Conservation (phyloP, 2,329 filamentous ascomycete species). For the Phaeosphaeria sp. region DNA sequence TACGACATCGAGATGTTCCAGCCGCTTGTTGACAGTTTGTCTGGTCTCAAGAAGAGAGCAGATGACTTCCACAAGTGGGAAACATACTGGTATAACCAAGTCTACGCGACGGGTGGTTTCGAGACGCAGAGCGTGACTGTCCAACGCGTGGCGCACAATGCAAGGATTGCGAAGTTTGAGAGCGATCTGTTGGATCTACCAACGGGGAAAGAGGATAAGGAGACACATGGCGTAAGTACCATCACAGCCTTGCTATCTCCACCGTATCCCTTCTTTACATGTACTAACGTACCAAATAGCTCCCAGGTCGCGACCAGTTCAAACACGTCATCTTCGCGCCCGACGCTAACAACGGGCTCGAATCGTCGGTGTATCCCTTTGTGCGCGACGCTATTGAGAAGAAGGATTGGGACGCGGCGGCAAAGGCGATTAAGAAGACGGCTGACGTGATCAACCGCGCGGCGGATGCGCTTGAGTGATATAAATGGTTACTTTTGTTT, state of each 20-base stretch:
- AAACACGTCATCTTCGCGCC: constrained; percentile 93
- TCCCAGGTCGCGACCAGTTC: constrained; percentile 88
- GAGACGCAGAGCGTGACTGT: constrained; percentile 73
- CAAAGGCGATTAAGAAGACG: constrained; percentile 73
- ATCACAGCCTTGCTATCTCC: constrained; percentile 1
- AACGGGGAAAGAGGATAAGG: constrained; percentile 52
- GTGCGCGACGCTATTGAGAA: constrained; percentile 80
- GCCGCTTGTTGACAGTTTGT: constrained; percentile 68
- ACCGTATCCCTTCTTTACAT: background rate
- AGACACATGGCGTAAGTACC: constrained; percentile 67
- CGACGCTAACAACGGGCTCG: constrained; percentile 73
- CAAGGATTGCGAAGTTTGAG: constrained; percentile 81
- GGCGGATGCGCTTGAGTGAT: constrained; percentile 52
- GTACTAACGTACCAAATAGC: constrained; percentile 37
- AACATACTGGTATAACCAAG: constrained; percentile 73
- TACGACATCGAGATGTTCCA: constrained; percentile 59
- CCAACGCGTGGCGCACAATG: constrained; percentile 77
- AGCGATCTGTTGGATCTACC: constrained; percentile 80
- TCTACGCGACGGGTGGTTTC: constrained; percentile 75
- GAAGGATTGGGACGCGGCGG: constrained; percentile 72
- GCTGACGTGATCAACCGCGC: constrained; percentile 71
- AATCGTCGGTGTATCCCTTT: constrained; percentile 75
- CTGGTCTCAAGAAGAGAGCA: constrained; percentile 65
- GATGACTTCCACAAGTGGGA: constrained; percentile 78
- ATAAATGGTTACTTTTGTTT: background rate